Evolutionary conservation across 2,329 filamentous ascomycete genomes (phyloP).

Genomic region (Curvularia sp.): DNA sequence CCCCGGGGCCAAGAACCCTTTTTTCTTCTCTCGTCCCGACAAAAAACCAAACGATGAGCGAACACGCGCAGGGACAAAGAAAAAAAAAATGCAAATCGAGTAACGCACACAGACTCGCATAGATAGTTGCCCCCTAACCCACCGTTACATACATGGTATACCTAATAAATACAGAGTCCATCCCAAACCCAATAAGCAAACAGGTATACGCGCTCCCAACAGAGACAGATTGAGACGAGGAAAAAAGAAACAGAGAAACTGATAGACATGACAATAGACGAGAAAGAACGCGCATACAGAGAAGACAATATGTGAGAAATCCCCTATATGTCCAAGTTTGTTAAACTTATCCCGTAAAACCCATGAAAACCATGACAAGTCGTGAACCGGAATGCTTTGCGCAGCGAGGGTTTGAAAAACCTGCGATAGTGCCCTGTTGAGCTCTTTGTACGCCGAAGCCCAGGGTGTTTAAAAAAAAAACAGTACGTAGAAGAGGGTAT

Average conservation of each 20-base stretch:
- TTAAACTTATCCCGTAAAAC: conserved; percentile 20
- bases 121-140: background rate
- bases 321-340: conserved; percentile 19
- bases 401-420: conserved; percentile 30
- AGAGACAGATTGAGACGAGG: conserved; percentile 1
- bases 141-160: conserved; percentile 14
- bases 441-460: conserved; percentile 18
- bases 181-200: conserved; percentile 16
- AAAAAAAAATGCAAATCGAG: conserved; percentile 12
- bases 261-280: conserved; percentile 11
- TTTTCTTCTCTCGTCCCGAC: background rate
- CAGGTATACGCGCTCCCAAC: conserved; percentile 40
- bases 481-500: conserved; percentile 22
- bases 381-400: conserved; percentile 35
- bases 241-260: conserved; percentile 6
- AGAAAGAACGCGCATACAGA: conserved; percentile 4
- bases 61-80: conserved; percentile 6
- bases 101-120: background rate
- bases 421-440: background rate
- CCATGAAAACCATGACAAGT: conserved; percentile 33
- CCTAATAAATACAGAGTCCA: conserved; percentile 30
- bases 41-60: conserved; percentile 1
- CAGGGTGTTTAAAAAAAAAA: background rate
- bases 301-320: conserved; percentile 1
- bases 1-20: background rate